phyloP scores from a whole-genome alignment of 108 stramenopile species.

The Epithemia pelagica region DNA sequence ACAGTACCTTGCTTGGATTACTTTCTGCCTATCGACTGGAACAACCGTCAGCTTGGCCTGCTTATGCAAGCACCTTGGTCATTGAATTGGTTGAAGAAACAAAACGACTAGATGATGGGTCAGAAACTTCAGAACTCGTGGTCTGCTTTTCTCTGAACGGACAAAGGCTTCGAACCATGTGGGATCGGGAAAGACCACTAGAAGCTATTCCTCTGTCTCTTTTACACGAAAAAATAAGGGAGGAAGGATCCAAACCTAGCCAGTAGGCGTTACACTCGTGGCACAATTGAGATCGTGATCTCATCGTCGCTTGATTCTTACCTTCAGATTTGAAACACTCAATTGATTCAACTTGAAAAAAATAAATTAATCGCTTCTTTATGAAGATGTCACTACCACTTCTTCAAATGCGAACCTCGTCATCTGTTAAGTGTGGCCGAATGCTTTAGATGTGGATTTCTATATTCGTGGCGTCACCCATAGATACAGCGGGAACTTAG shows the following conservation, averaged over 20 bases:
- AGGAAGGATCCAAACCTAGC: background rate
- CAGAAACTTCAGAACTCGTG: conserved; percentile 19
- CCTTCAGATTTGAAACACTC: too few species aligned
- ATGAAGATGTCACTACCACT: too few species aligned
- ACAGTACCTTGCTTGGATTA: conserved; percentile 74
- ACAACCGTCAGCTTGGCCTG: conserved; percentile 60
- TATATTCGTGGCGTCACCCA: too few species aligned
- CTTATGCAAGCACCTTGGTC: conserved; percentile 67
- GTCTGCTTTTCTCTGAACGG: conserved; percentile 66
- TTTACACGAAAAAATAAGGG: background rate
- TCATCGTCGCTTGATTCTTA: too few species aligned
- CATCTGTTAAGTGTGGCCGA: too few species aligned
- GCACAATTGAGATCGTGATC: too few species aligned
- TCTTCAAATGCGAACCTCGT: too few species aligned
- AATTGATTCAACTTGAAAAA: too few species aligned
- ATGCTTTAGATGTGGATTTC: too few species aligned
- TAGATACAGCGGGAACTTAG: too few species aligned
- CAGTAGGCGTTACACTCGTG: background rate
- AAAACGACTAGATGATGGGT: background rate
- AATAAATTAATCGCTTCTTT: too few species aligned
- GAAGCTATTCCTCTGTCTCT: conserved; percentile 5
- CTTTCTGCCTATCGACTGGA: conserved; percentile 70
- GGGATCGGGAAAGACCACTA: conserved; percentile 13
- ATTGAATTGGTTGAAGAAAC: conserved; percentile 55
- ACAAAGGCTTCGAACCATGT: conserved; percentile 35